These are phyloP conservation scores for Cystobasidiopsis lactophilus DNA, from an alignment of 768 basidiomycete genomes.

Conservation along the genomic window DNA sequence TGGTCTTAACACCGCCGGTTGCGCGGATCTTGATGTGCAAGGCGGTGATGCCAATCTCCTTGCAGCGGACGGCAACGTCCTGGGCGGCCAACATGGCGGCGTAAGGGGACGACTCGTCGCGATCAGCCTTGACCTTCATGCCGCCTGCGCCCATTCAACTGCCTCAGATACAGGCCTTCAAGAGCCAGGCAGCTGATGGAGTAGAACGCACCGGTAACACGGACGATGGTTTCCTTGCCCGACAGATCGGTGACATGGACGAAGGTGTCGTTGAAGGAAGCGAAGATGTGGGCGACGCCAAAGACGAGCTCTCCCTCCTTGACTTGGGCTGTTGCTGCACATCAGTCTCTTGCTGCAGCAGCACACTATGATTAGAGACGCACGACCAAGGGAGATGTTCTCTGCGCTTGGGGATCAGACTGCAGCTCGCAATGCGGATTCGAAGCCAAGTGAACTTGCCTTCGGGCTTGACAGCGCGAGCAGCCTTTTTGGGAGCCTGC, in stretches of 20 bases:
- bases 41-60: conserved; percentile 93
- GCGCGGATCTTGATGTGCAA: conserved; percentile 98
- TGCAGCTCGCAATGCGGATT: too few species aligned
- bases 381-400: conserved; percentile 1
- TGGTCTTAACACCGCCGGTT: conserved; percentile 91
- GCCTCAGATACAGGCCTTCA: conserved; percentile 18
- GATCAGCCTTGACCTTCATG: conserved; percentile 99
- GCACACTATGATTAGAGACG: too few species aligned
- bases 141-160: too few species aligned
- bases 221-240: conserved; percentile 96
- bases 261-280: conserved; percentile 99
- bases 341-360: too few species aligned
- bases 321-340: conserved; percentile 87
- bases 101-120: conserved; percentile 73
- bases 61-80: conserved; percentile 87
- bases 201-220: too few species aligned
- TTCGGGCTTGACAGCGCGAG: too few species aligned
- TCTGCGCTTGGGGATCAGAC: background rate
- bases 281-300: conserved; percentile 90
- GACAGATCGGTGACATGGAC: conserved; percentile 98
- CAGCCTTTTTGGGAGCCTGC: too few species aligned
- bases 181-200: background rate
- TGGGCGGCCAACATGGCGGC: conserved; percentile 45
- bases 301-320: conserved; percentile 92
- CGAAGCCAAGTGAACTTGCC: too few species aligned